A percentile compares a stretch with the other conserved stretches of the same genome.
Evolutionary conservation across 1,284 basidiomycete genomes (phyloP).

Genomic region (Ustilago xerochloae): DNA sequence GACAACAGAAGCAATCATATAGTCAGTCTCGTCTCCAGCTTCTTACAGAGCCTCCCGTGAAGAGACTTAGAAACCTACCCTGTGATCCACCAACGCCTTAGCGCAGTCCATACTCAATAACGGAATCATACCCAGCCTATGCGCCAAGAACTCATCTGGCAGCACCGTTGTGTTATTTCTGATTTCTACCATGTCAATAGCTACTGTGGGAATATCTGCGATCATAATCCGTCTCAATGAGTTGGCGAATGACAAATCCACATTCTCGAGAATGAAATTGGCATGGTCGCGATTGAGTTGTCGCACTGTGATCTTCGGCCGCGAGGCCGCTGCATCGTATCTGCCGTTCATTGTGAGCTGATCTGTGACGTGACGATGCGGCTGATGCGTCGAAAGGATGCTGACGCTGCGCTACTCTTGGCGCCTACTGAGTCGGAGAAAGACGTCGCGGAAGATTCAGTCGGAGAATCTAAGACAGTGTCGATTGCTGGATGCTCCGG

Average conservation of each 20-base stretch:
- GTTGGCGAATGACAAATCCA: slow-evolving; percentile 66
- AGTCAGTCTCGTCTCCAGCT: too few species aligned
- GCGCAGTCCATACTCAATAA: slow-evolving; percentile 75
- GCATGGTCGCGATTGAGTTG: slow-evolving; percentile 58
- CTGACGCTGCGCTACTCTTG: not conserved
- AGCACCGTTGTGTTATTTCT: slow-evolving; percentile 90
- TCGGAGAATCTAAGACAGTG: too few species aligned
- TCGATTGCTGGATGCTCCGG: too few species aligned
- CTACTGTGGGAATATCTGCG: slow-evolving; percentile 70
- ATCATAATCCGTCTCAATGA: slow-evolving; percentile 65
- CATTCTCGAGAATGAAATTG: slow-evolving; percentile 64
- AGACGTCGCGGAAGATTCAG: not conserved
- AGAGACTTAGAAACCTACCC: slow-evolving; percentile 57
- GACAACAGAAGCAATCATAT: too few species aligned
- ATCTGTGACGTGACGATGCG: not conserved
- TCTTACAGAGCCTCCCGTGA: too few species aligned
- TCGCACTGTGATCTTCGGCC: slow-evolving; percentile 56
- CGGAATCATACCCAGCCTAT: slow-evolving; percentile 93
- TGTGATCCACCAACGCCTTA: slow-evolving; percentile 61
- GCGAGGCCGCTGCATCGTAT: slow-evolving; percentile 35
- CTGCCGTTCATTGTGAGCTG: slow-evolving; percentile 33
- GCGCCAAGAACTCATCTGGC: slow-evolving; percentile 96
- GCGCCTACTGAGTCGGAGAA: not conserved
- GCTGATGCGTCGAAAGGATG: not conserved
- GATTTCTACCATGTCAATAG: slow-evolving; percentile 96